Conservation (phyloP, 257 asterid species). For the Solanum etuberosum region DNA sequence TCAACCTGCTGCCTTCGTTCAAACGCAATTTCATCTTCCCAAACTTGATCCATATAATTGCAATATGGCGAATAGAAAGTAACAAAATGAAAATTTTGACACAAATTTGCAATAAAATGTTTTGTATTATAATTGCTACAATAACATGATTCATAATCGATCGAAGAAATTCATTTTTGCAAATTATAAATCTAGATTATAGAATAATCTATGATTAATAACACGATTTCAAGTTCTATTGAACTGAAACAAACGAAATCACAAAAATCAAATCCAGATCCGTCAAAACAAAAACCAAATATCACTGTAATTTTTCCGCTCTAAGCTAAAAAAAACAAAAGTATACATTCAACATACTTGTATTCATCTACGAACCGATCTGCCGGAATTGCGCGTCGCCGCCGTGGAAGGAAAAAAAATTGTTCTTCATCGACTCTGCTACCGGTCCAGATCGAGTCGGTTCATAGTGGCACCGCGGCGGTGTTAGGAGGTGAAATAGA, state of each 20-base stretch:
- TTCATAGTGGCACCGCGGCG: background rate
- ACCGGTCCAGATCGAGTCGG: background rate
- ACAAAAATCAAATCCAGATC: background rate
- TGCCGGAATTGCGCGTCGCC: background rate
- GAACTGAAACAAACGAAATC: background rate
- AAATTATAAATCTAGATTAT: background rate
- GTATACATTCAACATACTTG: background rate
- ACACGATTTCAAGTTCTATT: background rate
- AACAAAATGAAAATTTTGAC: no score
- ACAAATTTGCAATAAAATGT: no score
- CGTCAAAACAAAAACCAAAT: background rate
- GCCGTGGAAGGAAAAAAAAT: background rate
- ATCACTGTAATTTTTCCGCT: background rate
- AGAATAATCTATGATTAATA: background rate
- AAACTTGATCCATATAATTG: no score
- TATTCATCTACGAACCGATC: background rate
- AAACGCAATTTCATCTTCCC: no score
- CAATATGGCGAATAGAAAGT: no score
- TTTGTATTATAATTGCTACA: no score
- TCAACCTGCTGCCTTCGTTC: background rate
- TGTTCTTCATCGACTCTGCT: background rate
- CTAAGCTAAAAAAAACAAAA: background rate
- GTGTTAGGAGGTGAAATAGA: constrained; percentile 34
- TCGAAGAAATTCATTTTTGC: background rate
- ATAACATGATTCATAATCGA: background rate